Evolutionary conservation across 2,329 filamentous ascomycete species (phyloP).

Genomic region (Pseudopyricularia javanii): DNA sequence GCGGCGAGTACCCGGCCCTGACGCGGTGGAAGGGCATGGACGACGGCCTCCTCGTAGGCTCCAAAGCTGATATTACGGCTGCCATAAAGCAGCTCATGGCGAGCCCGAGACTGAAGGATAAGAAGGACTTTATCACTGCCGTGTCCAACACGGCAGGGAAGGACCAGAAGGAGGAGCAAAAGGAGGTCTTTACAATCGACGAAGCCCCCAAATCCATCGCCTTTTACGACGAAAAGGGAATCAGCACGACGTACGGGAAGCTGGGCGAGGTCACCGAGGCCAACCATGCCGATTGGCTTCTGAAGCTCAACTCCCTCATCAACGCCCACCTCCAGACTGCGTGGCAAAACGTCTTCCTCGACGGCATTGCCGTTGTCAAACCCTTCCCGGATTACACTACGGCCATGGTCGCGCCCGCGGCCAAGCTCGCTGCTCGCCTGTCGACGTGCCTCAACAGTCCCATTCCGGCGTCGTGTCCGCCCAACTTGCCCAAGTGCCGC

Average conservation of each 20-base stretch:
- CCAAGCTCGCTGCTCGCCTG: conserved; percentile 63
- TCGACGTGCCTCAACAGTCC: conserved; percentile 64
- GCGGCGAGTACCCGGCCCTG: conserved; percentile 61
- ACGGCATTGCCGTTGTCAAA: conserved; percentile 71
- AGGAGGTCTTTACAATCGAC: conserved; percentile 53
- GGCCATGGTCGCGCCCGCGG: conserved; percentile 55
- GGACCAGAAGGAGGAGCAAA: conserved; percentile 8
- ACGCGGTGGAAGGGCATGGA: conserved; percentile 64
- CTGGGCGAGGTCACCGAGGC: conserved; percentile 50
- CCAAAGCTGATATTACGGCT: conserved; percentile 48
- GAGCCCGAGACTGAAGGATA: conserved; percentile 38
- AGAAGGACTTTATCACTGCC: conserved; percentile 51
- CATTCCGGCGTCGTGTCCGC: conserved; percentile 68
- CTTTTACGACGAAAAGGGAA: conserved; percentile 55
- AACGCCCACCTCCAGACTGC: conserved; percentile 74
- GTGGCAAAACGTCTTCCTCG: conserved; percentile 69
- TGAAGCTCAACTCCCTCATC: conserved; percentile 60
- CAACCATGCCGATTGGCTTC: conserved; percentile 47
- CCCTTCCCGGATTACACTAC: conserved; percentile 67
- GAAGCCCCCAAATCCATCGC: conserved; percentile 53
- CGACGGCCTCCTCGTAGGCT: conserved; percentile 61
- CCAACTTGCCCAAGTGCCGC: conserved; percentile 62
- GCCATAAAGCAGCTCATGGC: conserved; percentile 49
- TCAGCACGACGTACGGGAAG: conserved; percentile 54
- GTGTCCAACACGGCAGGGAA: conserved; percentile 26